Percentiles rank a stretch among this genome's conserved stretches.
Conservation (phyloP, 1,284 basidiomycete genomes). For the Cryptococcus amylolentus region DNA sequence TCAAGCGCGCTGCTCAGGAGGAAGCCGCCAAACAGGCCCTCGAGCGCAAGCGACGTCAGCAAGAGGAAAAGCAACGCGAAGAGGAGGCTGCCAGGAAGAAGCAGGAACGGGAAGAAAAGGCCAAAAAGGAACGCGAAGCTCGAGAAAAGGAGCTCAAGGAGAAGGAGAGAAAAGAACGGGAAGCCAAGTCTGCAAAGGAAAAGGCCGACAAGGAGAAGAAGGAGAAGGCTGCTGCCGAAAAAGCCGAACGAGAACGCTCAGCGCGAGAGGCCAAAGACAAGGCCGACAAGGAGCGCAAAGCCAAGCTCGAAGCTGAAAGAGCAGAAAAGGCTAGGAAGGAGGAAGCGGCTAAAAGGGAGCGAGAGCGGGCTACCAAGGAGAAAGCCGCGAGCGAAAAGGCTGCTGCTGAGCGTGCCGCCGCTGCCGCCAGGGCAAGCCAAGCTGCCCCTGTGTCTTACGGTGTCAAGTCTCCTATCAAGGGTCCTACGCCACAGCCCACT, state of each 20-base stretch:
- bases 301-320: slow-evolving; percentile 38
- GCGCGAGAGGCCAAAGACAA: slow-evolving; percentile 41
- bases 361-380: slow-evolving; percentile 38
- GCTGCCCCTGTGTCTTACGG: slow-evolving; percentile 8
- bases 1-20: slow-evolving; percentile 71
- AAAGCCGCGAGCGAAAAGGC: slow-evolving; percentile 35
- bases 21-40: slow-evolving; percentile 58
- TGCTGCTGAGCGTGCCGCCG: slow-evolving; percentile 22
- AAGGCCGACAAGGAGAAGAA: slow-evolving; percentile 60
- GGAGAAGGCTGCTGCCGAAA: slow-evolving; percentile 65
- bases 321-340: slow-evolving; percentile 35
- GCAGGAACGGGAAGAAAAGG: slow-evolving; percentile 30
- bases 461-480: slow-evolving; percentile 22
- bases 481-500: slow-evolving; percentile 22
- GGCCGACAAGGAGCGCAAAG: slow-evolving; percentile 38
- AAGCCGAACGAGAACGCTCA: slow-evolving; percentile 49
- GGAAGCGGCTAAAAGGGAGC: slow-evolving; percentile 37
- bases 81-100: slow-evolving; percentile 46
- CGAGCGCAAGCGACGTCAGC: slow-evolving; percentile 53
- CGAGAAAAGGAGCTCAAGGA: slow-evolving; percentile 51
- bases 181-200: slow-evolving; percentile 59
- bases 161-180: slow-evolving; percentile 55
- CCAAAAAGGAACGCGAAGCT: slow-evolving; percentile 24
- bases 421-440: slow-evolving; percentile 1
- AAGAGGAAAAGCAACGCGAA: slow-evolving; percentile 53